Base-by-base conservation (phyloP, 371 early-diverging fungal species). In the Apophysomyces variabilis region DNA sequence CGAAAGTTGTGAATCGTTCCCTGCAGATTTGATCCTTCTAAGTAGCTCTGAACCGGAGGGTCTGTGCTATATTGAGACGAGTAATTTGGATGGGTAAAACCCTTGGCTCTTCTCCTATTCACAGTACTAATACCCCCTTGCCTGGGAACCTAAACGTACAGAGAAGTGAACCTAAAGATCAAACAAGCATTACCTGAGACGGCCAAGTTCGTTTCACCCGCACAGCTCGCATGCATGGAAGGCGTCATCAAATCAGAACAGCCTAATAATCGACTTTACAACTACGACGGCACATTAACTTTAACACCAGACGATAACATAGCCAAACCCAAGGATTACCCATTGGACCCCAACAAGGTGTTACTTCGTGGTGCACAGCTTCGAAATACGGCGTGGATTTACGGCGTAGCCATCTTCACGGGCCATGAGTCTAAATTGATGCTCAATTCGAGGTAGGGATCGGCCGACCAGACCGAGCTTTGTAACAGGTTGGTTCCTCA, bases 61-160 rank as follows among this genome's bases (percentile, higher is more conserved):
- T 38, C 82, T 94, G 70, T 96, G 96, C 69, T 98, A 95, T 73
- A 91, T 97, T 46, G 97, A 99, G 72, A 97, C 99, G 35, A 93
- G 93, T 67, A 97, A 96, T 77, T 77, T 99, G 66, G 97, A 99
- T 74, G 99, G 99, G 87, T 89, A 81, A 70, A 71, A 46, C 21
- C 35, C 0, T 32, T 60, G 14, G 13, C 26, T 16, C n/a, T 44
- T 16, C n/a, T 56, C 35, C n/a, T 18, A 57, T 64, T 35, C 38
- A 58, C 43, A 7, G n/a, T 3, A 6, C 32, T 67, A 36, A n/a
- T 26, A 7, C 45, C 32, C 32, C 32, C 32, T 26, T 26, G 32
- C 32, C 32, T 26, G 32, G 32, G 32, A 26, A 26, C 32, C 1
- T 26, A 26, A 26, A 50, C 46, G 45, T 44, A 6, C 60, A 90